A percentile compares a stretch with the other conserved stretches of the same genome.
These are phyloP conservation scores for Poa annua DNA, from an alignment of 176 grass and related monocot genomes.

Conservation along the genomic window DNA sequence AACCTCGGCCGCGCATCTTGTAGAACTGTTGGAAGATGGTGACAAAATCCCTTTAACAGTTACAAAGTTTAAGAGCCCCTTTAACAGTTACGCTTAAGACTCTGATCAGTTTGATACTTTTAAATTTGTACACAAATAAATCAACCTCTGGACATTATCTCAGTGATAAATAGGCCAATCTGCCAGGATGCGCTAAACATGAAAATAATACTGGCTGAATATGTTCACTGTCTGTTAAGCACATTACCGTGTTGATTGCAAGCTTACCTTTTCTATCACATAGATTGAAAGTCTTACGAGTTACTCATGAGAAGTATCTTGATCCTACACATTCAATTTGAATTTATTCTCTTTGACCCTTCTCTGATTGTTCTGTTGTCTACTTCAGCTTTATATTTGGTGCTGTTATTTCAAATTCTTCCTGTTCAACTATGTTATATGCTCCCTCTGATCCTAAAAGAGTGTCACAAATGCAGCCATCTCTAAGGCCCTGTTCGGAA, in stretches of 20 bases:
- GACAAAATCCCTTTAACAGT: too few relatives aligned
- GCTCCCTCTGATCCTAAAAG: too few relatives aligned
- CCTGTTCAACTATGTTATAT: constrained; percentile 25
- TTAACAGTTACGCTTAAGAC: constrained; percentile 7
- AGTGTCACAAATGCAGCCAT: too few relatives aligned
- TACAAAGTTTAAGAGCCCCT: too few relatives aligned
- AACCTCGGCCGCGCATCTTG: too few relatives aligned
- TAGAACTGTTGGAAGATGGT: too few relatives aligned
- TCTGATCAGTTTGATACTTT: constrained; percentile 21
- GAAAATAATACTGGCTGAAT: constrained; percentile 6
- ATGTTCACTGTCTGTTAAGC: constrained; percentile 5
- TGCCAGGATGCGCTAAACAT: neutral
- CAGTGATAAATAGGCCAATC: constrained; percentile 12
- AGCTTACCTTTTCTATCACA: neutral
- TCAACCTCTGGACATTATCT: neutral
- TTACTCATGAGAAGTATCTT: constrained; percentile 16
- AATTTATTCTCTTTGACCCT: neutral
- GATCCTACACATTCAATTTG: neutral
- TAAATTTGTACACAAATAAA: neutral
- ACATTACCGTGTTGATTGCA: constrained; percentile 17
- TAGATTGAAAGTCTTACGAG: neutral
- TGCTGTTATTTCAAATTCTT: neutral
- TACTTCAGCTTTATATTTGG: constrained; percentile 11
- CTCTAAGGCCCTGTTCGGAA: too few relatives aligned
- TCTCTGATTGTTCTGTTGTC: neutral